phyloP scores from a whole-genome alignment of 495 filamentous ascomycete genomes.

The Niebla homalea region DNA sequence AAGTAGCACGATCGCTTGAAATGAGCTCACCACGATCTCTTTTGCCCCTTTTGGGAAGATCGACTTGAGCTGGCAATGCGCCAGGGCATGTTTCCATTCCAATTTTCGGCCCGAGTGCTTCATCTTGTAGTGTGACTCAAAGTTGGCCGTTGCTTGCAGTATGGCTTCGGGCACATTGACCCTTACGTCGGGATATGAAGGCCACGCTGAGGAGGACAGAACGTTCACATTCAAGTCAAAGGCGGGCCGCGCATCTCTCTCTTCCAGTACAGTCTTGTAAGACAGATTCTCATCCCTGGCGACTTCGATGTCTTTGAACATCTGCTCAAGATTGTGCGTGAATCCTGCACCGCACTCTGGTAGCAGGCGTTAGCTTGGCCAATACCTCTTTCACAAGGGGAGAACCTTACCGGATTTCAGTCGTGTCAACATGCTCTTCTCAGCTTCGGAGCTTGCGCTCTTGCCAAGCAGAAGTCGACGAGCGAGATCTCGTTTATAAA shows the following conservation, averaged over 20 bases:
- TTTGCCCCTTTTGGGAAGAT: conserved; percentile 65
- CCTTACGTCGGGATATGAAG: conserved; percentile 69
- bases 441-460: conserved; percentile 86
- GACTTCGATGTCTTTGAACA: conserved; percentile 97
- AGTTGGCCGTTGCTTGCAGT: conserved; percentile 50
- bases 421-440: conserved; percentile 84
- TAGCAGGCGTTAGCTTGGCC: background rate
- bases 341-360: conserved; percentile 83
- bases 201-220: conserved; percentile 80
- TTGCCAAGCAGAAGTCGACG: conserved; percentile 76
- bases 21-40: conserved; percentile 74
- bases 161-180: conserved; percentile 66
- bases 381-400: background rate
- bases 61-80: conserved; percentile 73
- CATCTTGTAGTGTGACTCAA: conserved; percentile 65
- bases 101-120: conserved; percentile 82
- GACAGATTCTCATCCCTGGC: conserved; percentile 70
- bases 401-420: conserved; percentile 58
- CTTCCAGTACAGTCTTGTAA: conserved; percentile 48
- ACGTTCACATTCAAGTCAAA: conserved; percentile 79
- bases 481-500: conserved; percentile 96
- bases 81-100: conserved; percentile 82
- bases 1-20: conserved; percentile 82
- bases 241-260: conserved; percentile 33
- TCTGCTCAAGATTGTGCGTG: conserved; percentile 92